These are phyloP conservation scores for Dispira parvispora DNA, from an alignment of 192 early-diverging fungal species.

Conservation along the genomic window DNA sequence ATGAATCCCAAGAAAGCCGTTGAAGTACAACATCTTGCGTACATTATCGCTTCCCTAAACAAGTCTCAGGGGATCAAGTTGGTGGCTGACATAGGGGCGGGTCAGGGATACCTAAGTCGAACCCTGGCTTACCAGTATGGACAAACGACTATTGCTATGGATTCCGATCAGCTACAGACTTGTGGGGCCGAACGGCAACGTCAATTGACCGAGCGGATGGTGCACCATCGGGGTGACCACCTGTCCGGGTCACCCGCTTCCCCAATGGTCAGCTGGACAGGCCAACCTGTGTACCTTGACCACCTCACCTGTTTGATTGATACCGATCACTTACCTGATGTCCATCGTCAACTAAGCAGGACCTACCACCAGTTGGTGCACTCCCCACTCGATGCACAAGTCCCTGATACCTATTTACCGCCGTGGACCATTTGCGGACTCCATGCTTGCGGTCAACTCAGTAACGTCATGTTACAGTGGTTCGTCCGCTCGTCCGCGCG, in stretches of 20 bases:
- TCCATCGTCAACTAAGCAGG: background rate
- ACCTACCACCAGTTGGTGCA: background rate
- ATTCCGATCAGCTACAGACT: conserved; percentile 19
- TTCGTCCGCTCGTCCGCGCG: conserved; percentile 38
- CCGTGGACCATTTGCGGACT: conserved; percentile 62
- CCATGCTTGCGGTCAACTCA: conserved; percentile 73
- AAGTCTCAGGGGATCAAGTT: conserved; percentile 11
- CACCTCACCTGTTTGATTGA: conserved; percentile 2
- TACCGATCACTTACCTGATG: background rate
- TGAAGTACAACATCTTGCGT: conserved; percentile 23
- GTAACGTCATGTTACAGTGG: conserved; percentile 46
- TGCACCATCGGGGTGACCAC: too few species aligned
- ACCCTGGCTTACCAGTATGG: conserved; percentile 19
- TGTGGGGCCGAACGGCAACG: conserved; percentile 20
- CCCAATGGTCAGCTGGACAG: background rate
- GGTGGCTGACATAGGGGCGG: conserved; percentile 26
- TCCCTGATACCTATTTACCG: background rate
- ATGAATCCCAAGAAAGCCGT: conserved; percentile 26
- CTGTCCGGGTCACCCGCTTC: background rate
- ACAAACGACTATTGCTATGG: conserved; percentile 18
- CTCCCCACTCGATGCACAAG: background rate
- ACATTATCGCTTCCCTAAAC: conserved; percentile 15
- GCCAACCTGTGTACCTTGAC: background rate
- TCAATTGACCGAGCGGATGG: conserved; percentile 9
- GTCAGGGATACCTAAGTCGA: conserved; percentile 26